Percentiles rank a stretch among this genome's conserved stretches.
Conservation (phyloP, 768 basidiomycete species). For the Lepiota venenata region DNA sequence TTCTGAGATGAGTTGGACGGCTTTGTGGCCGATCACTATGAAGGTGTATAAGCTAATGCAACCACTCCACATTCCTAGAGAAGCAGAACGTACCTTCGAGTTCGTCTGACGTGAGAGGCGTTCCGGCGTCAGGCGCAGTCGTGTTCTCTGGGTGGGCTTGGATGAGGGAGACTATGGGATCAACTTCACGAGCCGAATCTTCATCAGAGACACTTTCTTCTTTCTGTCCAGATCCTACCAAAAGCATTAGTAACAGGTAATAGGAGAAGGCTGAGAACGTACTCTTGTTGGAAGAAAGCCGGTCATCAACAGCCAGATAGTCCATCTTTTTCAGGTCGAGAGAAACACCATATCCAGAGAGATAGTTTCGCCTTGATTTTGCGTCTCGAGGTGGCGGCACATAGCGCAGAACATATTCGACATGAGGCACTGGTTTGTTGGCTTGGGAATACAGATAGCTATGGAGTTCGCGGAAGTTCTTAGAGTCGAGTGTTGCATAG, state of each 20-base stretch:
- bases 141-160: slow-evolving; percentile 35
- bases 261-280: background rate
- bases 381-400: slow-evolving; percentile 41
- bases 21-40: slow-evolving; percentile 67
- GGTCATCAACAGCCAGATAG: slow-evolving; percentile 91
- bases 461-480: slow-evolving; percentile 72
- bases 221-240: slow-evolving; percentile 8
- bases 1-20: slow-evolving; percentile 69
- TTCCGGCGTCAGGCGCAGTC: slow-evolving; percentile 34
- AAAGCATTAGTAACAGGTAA: background rate
- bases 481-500: slow-evolving; percentile 65
- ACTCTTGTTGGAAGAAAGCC: slow-evolving; percentile 36
- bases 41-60: background rate
- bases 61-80: background rate
- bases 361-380: slow-evolving; percentile 32
- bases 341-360: slow-evolving; percentile 90
- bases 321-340: slow-evolving; percentile 97
- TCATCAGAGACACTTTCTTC: slow-evolving; percentile 21
- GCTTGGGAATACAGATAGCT: slow-evolving; percentile 54
- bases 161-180: slow-evolving; percentile 37
- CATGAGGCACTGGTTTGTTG: slow-evolving; percentile 35
- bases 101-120: slow-evolving; percentile 50
- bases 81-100: slow-evolving; percentile 39
- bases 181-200: slow-evolving; percentile 19
- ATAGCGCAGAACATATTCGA: slow-evolving; percentile 79